Base-by-base conservation (phyloP, 352 stramenopile genomes). In the Phytophthora tubulina region DNA sequence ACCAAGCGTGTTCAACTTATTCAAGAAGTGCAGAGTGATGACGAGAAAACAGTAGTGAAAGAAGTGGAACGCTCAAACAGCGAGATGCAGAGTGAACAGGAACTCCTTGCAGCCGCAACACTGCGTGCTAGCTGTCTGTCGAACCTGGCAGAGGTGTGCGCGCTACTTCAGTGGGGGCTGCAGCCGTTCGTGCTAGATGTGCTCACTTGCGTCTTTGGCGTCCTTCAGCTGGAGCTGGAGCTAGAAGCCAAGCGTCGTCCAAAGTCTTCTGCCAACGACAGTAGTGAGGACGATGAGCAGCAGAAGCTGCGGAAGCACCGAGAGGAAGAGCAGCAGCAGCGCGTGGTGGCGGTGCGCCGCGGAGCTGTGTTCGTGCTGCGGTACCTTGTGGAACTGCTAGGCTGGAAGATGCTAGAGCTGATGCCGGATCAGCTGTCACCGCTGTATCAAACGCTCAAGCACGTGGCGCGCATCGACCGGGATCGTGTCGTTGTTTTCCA, bases 101-200 rank as follows among this genome's bases (percentile, higher is more conserved):
- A 79, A 21, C 63, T 73, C 6, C 61, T 94, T 27, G 78, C 72
- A 6, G 72, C 79, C 15, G 82, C 85, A 33, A 96, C 88, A 36
- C 67, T 95, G 33, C 86, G 89, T 9, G 88, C 89, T 21, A 96
- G 89, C 52, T 96, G 88, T 67, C 58, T 96, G 38, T 96, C 89
- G n/a, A 96, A 96, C 52, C 72, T 96, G 13, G 89, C 89, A n/a
- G 88, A 96, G 45, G 84, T 96, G 13, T 91, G 83, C 27, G 85
- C 79, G 6, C 63, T 95, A 48, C 73, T 96, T 9, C 80, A 90
- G 50, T 96, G 85, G 85, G 76, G 80, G 15, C 71, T 96, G 1
- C 81, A 89, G 36, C 86, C 85, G 14, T 96, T 90, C 71, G 61
- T 90, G 9, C 51, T 80, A 36, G 86, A 96, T 50, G 78, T 96